Conservation (phyloP, 75 land plant genomes). For the Picea sitchensis region DNA sequence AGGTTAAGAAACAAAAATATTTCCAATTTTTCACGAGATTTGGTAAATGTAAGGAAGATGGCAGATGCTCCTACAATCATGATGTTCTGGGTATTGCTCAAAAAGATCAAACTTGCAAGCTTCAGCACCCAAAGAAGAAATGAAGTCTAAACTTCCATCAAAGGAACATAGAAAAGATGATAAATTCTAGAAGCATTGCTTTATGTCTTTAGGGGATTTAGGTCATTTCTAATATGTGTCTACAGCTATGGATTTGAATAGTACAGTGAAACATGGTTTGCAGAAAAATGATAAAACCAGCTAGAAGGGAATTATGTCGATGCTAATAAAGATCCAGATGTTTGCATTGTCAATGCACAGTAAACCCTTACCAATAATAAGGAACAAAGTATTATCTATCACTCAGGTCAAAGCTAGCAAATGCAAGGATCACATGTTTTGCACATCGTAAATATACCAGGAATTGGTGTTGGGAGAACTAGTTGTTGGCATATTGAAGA, state of each 20-base stretch:
- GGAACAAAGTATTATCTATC: not conserved
- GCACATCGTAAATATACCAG: not conserved
- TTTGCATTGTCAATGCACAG: not conserved
- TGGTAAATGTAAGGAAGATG: too few relatives aligned
- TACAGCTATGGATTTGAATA: too few relatives aligned
- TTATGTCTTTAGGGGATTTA: conserved; percentile 33
- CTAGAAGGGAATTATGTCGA: not conserved
- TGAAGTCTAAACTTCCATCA: conserved; percentile 30
- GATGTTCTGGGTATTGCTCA: conserved; percentile 51
- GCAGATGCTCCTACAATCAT: too few relatives aligned
- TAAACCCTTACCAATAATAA: not conserved
- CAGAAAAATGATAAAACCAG: too few relatives aligned
- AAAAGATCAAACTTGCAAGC: conserved; percentile 64
- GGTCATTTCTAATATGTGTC: conserved; percentile 9
- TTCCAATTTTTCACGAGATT: too few relatives aligned
- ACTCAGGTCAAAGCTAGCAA: too few relatives aligned
- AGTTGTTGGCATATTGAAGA: not conserved
- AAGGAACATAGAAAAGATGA: conserved; percentile 7
- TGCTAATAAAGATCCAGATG: not conserved
- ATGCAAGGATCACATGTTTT: not conserved
- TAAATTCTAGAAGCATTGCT: conserved; percentile 40
- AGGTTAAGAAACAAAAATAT: too few relatives aligned
- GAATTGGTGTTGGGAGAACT: not conserved
- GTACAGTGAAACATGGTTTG: not conserved
- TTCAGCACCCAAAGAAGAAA: conserved; percentile 79